Base-by-base conservation (phyloP, 2,329 filamentous ascomycete genomes). In the Fusarium sp. region DNA sequence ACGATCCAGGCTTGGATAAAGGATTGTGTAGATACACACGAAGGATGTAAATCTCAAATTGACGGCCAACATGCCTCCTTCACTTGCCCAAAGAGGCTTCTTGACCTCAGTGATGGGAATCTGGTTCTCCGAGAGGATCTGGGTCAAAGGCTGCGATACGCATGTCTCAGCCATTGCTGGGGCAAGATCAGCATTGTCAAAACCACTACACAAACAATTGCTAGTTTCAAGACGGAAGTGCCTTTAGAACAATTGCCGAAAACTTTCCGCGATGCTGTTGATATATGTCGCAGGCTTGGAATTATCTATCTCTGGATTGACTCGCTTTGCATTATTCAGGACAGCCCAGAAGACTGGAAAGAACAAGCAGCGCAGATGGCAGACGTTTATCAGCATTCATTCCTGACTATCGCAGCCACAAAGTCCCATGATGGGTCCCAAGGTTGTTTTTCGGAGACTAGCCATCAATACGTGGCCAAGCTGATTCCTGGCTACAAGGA, bases 91-190 rank as follows among this genome's bases (percentile, higher is more conserved):
- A 57, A 45, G 38, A 20, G 54, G 7, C 18, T 57, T 9, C 54
- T 57, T 7, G 39, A 57, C 4, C 10, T 57, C 3, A 57, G 39
- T 22, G 9, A 57, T 7, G n/a, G 13, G 5, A 17, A 6, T 1
- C 0, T 57, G 18, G 14, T 35, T 22, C 54, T 57, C 5, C 54
- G 28, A 15, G 39, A 57, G 3, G 2, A 57, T 13, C 13, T 57
- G 0, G 39, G 39, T 0, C 28, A 35, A 2, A 17, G 6, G 3
- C 3, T 57, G 3, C 28, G 39, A 1, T 57, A 57, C 14, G 54
- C 30, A 0, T 57, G 54, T 3, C n/a, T 57, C 3, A 57, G 54
- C 13, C 54, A 57, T 22, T 57, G 54, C 18, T 57, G 39, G 54
- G 54, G 54, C 0, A 57, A 32, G 13, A 57, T 45, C 7, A 1